Evolutionary conservation across 1,139 yeast species (phyloP), one percentile per base, ranked within the genome.

Genomic region (Taphrina flavorubra): DNA sequence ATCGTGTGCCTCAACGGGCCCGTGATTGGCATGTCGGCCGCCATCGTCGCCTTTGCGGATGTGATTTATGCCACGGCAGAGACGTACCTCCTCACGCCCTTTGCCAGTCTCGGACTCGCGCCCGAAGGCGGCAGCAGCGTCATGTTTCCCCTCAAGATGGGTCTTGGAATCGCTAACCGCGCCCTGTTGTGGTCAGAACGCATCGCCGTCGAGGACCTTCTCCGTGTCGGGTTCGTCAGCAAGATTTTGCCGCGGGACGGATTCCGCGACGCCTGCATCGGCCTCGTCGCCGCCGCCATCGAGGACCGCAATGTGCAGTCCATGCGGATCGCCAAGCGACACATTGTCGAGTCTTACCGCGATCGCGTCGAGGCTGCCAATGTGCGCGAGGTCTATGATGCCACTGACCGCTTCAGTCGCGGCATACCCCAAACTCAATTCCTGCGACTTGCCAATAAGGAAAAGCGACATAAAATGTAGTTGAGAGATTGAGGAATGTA

Each of bases 1-100:
- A 87, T 87, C 36, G 86, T 87, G 51, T 92, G 94, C 13, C 81
- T 91, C 71, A 91, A 91, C 75, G 97, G 97, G 0, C 97, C 97
- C 0, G 96, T 87, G 13, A 85, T 91, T 72, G 97, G 97, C 0
- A 82, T 91, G 71, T 81, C 87, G 56, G 86, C 95, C 3, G 92
- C 92, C 0, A 78, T 91, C 67, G 87, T 90, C 39, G 85, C 89
- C 34, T 81, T 89, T 71, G 87, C 90, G 77, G 97, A 91, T 77
- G 82, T 91, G 73, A 82, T 91, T 42, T 90, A 89, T 75, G 89
- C 88, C 31, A 86, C 87, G 72, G 87, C 85, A 69, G 81, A 85
- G 70, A 84, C 88, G 66, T 89, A 81, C 77, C 73, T 89, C 70
- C 82, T 88, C 76, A 83, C 88, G 37, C 97, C 97, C 16, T 91